These are phyloP conservation scores for Amauroascus verrucosus DNA, from an alignment of 2,329 filamentous ascomycete genomes.

Conservation along the genomic window DNA sequence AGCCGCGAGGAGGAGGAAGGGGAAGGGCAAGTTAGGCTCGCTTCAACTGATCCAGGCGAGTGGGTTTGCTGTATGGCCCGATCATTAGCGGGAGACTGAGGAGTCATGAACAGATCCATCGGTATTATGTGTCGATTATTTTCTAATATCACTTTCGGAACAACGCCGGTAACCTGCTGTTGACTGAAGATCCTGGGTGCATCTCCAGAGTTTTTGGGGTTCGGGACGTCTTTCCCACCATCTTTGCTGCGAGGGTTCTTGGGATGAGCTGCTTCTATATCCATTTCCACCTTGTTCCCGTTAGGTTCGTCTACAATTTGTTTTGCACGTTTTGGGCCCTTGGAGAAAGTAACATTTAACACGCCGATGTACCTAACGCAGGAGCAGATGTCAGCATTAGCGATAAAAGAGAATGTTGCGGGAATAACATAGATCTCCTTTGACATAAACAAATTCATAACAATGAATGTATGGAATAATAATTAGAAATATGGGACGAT, in stretches of 20 bases:
- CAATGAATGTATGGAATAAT: slow-evolving; percentile 2
- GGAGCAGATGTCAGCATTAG: not conserved
- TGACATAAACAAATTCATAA: not conserved
- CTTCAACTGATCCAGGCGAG: not conserved
- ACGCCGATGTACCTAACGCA: slow-evolving; percentile 79
- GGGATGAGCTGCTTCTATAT: slow-evolving; percentile 1
- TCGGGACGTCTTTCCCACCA: not conserved
- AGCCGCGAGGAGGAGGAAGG: not conserved
- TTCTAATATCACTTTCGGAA: slow-evolving; percentile 85
- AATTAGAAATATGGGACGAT: slow-evolving; percentile 14
- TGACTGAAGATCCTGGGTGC: slow-evolving; percentile 54
- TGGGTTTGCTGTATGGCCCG: not conserved
- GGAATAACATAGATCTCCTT: not conserved
- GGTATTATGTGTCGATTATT: slow-evolving; percentile 92
- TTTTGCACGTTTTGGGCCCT: slow-evolving; percentile 56
- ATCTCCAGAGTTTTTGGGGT: not conserved
- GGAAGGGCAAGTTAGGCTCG: slow-evolving; percentile 5
- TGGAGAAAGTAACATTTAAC: slow-evolving; percentile 89
- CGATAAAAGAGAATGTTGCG: not conserved
- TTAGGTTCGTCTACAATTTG: slow-evolving; percentile 26
- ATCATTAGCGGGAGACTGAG: slow-evolving; percentile 27
- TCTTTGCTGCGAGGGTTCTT: not conserved
- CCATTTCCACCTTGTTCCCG: slow-evolving; percentile 1
- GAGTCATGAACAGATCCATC: slow-evolving; percentile 63
- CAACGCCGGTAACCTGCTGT: slow-evolving; percentile 61